Conservation (phyloP, 805 yeast species). For the Candida anglica region DNA sequence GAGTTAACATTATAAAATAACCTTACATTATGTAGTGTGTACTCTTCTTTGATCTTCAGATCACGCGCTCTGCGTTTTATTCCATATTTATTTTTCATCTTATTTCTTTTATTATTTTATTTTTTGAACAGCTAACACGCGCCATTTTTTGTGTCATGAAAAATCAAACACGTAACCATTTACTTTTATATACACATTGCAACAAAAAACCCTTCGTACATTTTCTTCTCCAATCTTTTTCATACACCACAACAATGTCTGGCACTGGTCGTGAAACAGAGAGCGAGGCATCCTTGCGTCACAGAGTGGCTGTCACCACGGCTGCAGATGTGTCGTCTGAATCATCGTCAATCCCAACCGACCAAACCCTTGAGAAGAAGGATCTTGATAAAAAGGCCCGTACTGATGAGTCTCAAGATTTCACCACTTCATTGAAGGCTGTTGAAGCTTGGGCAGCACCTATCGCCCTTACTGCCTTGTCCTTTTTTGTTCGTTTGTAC, state of each 20-base stretch:
- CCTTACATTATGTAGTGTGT: too few relatives aligned
- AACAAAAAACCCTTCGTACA: too few relatives aligned
- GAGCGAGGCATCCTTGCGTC: conserved; percentile 4
- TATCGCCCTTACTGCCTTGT: conserved; percentile 60
- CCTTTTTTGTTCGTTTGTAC: conserved; percentile 64
- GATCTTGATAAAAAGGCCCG: conserved; percentile 17
- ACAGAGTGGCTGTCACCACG: conserved; percentile 1
- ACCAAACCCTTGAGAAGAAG: conserved; percentile 11
- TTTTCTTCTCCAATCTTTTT: too few relatives aligned
- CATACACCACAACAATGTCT: conserved; percentile 2
- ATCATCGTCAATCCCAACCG: conserved; percentile 2
- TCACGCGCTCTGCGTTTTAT: too few relatives aligned
- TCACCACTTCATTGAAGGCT: conserved; percentile 21
- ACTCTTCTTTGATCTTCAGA: too few relatives aligned
- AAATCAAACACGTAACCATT: conserved; percentile 5
- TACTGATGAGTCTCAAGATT: conserved; percentile 23
- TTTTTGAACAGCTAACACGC: too few relatives aligned
- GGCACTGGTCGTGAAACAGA: conserved; percentile 3
- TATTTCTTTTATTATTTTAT: too few relatives aligned
- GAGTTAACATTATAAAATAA: too few relatives aligned
- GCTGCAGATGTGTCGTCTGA: background rate
- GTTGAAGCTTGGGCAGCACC: conserved; percentile 47
- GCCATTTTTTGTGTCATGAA: conserved; percentile 2
- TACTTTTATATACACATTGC: too few relatives aligned
- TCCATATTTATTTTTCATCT: too few relatives aligned